Evolutionary conservation across 805 yeast species (phyloP).

Genomic region (Pichia manshurica): DNA sequence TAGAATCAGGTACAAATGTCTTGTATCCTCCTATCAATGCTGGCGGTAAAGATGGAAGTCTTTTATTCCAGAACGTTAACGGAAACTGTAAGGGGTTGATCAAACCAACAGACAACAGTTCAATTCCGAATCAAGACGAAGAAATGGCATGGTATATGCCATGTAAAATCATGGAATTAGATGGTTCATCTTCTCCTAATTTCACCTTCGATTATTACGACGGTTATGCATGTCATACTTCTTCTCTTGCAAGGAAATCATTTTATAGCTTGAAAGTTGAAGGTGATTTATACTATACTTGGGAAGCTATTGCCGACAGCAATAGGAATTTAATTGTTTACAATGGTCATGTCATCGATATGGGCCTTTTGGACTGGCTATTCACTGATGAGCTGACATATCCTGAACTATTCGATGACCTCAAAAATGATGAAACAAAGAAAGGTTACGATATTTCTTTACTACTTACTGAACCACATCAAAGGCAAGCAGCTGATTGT

Average conservation of each 20-base stretch:
- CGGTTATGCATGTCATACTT: slow-evolving; percentile 92
- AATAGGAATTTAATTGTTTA: slow-evolving; percentile 78
- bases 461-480: slow-evolving; percentile 58
- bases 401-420: slow-evolving; percentile 63
- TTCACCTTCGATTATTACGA: slow-evolving; percentile 56
- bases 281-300: slow-evolving; percentile 80
- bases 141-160: slow-evolving; percentile 95
- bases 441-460: slow-evolving; percentile 80
- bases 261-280: slow-evolving; percentile 53
- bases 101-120: slow-evolving; percentile 57
- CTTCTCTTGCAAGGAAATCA: slow-evolving; percentile 57
- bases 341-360: slow-evolving; percentile 83
- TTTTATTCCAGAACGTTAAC: slow-evolving; percentile 85
- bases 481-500: slow-evolving; percentile 73
- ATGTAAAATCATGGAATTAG: slow-evolving; percentile 63
- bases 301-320: slow-evolving; percentile 76
- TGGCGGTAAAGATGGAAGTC: slow-evolving; percentile 81
- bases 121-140: slow-evolving; percentile 60
- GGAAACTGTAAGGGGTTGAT: slow-evolving; percentile 82
- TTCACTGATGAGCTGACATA: slow-evolving; percentile 60
- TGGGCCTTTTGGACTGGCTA: slow-evolving; percentile 72
- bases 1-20: slow-evolving; percentile 61
- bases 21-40: slow-evolving; percentile 83
- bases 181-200: slow-evolving; percentile 68
- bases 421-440: slow-evolving; percentile 48